Conservation (phyloP, 352 stramenopile genomes). For the Globisporangium cystogenes region DNA sequence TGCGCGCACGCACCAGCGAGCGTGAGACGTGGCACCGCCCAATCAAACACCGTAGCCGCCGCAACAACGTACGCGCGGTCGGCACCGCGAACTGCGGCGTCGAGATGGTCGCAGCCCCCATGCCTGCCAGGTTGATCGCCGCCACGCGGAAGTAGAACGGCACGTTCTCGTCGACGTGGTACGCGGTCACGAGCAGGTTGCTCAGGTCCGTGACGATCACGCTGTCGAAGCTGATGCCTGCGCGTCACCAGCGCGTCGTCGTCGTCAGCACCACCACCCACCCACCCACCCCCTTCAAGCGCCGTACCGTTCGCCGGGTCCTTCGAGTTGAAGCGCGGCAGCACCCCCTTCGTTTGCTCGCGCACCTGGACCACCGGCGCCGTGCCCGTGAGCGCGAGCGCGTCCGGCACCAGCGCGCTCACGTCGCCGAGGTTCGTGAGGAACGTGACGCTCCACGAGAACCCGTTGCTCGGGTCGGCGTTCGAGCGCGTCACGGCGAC, state of each 20-base stretch:
- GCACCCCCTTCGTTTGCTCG: constrained; percentile 64
- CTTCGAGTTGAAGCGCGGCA: constrained; percentile 91
- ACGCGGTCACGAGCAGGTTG: constrained; percentile 73
- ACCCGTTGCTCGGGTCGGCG: constrained; percentile 90
- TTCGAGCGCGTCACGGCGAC: constrained; percentile 84
- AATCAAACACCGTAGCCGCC: neutral
- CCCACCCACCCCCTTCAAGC: neutral
- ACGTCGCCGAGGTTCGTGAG: constrained; percentile 88
- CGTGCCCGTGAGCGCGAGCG: constrained; percentile 86
- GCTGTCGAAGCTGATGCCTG: constrained; percentile 83
- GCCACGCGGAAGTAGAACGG: constrained; percentile 94
- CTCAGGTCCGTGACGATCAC: constrained; percentile 86
- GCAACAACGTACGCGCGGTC: constrained; percentile 46
- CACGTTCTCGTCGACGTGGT: constrained; percentile 90
- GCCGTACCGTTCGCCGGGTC: constrained; percentile 61
- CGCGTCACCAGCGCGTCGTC: neutral
- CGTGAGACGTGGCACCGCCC: too few relatives aligned
- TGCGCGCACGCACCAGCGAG: constrained; percentile 2
- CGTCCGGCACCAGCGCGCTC: constrained; percentile 67
- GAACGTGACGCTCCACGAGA: constrained; percentile 93
- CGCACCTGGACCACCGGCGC: constrained; percentile 73
- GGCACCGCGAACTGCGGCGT: constrained; percentile 84
- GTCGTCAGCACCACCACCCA: neutral
- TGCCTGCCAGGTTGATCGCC: constrained; percentile 87
- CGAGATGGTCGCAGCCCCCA: constrained; percentile 56